These are phyloP conservation scores for Arthrinium phaeospermum DNA, from an alignment of 2,329 filamentous ascomycete species.

Conservation along the genomic window DNA sequence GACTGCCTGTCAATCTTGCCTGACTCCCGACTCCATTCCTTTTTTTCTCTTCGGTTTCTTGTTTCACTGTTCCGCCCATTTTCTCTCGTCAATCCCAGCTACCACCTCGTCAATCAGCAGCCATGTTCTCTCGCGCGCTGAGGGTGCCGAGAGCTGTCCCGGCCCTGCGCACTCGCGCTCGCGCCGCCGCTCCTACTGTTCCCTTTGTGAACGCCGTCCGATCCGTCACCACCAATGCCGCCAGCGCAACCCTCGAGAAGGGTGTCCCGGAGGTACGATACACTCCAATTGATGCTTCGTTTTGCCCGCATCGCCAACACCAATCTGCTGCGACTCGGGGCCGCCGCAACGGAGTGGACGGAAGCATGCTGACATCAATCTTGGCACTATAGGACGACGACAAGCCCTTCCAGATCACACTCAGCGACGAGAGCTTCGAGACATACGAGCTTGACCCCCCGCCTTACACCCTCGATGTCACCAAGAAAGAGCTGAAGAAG, in stretches of 20 bases:
- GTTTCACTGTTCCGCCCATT: constrained; percentile 18
- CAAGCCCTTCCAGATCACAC: constrained; percentile 86
- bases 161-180: constrained; percentile 54
- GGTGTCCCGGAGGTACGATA: constrained; percentile 52
- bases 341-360: neutral
- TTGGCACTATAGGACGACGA: constrained; percentile 75
- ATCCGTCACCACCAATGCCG: constrained; percentile 93
- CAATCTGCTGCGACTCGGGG: neutral
- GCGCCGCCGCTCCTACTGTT: constrained; percentile 46
- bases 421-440: constrained; percentile 99
- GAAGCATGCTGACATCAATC: constrained; percentile 27
- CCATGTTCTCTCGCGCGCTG: constrained; percentile 76
- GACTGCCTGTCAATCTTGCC: neutral
- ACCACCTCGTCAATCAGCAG: constrained; percentile 26
- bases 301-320: neutral
- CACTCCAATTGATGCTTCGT: constrained; percentile 11
- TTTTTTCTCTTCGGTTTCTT: neutral
- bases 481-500: constrained; percentile 97
- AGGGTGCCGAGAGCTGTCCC: constrained; percentile 59
- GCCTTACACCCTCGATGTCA: constrained; percentile 88
- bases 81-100: neutral
- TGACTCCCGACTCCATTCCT: constrained; percentile 13
- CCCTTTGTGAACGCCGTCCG: constrained; percentile 62
- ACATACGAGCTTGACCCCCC: constrained; percentile 98
- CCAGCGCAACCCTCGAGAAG: constrained; percentile 87